These are phyloP conservation scores for Sarcomyxa edulis DNA, from an alignment of 768 basidiomycete genomes.

Conservation along the genomic window DNA sequence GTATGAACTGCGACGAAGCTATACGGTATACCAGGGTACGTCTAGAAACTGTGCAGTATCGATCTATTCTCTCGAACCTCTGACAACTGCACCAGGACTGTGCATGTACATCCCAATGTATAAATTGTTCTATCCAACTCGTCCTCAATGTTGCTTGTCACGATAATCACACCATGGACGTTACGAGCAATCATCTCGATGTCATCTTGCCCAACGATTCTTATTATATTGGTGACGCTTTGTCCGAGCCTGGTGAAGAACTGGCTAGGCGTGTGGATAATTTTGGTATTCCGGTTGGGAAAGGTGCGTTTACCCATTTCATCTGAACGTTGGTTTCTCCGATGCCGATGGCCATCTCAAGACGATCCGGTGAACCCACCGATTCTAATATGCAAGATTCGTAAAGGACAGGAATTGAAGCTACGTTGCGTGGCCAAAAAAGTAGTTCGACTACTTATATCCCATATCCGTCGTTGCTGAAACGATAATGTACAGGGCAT, in stretches of 20 bases:
- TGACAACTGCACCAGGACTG: constrained; percentile 84
- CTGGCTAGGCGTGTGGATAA: constrained; percentile 64
- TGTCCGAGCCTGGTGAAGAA: constrained; percentile 55
- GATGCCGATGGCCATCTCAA: constrained; percentile 18
- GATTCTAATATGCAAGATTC: constrained; percentile 85
- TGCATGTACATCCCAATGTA: constrained; percentile 78
- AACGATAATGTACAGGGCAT: constrained; percentile 59
- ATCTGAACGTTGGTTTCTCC: constrained; percentile 9
- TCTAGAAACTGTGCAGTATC: constrained; percentile 10
- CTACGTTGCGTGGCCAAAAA: constrained; percentile 89
- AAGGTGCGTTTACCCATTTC: constrained; percentile 42
- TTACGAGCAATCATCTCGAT: constrained; percentile 85
- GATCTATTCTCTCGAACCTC: constrained; percentile 2
- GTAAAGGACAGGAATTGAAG: constrained; percentile 89
- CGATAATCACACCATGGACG: constrained; percentile 69
- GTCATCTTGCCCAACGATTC: constrained; percentile 34
- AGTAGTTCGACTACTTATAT: constrained; percentile 35
- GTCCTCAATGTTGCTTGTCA: constrained; percentile 71
- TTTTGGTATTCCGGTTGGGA: constrained; percentile 84
- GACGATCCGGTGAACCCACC: constrained; percentile 60
- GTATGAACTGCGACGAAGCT: constrained; percentile 83
- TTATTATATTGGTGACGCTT: constrained; percentile 26
- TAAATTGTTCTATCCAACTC: constrained; percentile 82
- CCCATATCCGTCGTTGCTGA: neutral
- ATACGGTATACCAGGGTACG: constrained; percentile 74